These are phyloP conservation scores for Raffaelea arxii DNA, from an alignment of 2,329 filamentous ascomycete species.

Conservation along the genomic window DNA sequence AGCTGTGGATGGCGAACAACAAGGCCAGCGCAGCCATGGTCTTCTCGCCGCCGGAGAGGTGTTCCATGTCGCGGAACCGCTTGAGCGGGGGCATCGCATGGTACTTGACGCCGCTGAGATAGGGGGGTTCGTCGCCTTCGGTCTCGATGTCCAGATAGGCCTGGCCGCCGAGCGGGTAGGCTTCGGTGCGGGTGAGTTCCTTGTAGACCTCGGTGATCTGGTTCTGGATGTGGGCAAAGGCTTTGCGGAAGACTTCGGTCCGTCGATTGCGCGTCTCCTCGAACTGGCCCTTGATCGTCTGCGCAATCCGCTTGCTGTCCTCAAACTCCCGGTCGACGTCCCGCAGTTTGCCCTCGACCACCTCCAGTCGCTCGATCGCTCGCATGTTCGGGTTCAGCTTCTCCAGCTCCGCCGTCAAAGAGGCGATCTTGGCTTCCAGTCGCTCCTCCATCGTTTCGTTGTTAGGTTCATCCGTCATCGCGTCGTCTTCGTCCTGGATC, in stretches of 20 bases:
- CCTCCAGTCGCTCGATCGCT: slow-evolving; percentile 82
- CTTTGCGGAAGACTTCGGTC: slow-evolving; percentile 87
- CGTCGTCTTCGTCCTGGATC: slow-evolving; percentile 57
- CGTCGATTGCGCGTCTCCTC: slow-evolving; percentile 72
- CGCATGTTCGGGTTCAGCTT: slow-evolving; percentile 97
- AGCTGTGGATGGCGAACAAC: slow-evolving; percentile 92
- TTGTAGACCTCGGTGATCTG: slow-evolving; percentile 93
- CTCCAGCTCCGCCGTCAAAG: slow-evolving; percentile 69
- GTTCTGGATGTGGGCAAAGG: slow-evolving; percentile 88
- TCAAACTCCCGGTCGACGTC: slow-evolving; percentile 85
- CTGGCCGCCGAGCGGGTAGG: slow-evolving; percentile 87
- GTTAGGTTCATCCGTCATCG: slow-evolving; percentile 52
- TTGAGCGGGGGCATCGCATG: slow-evolving; percentile 98
- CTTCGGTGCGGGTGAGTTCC: slow-evolving; percentile 79
- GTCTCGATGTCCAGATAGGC: slow-evolving; percentile 85
- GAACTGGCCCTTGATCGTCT: slow-evolving; percentile 42
- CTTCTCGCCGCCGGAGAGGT: slow-evolving; percentile 93
- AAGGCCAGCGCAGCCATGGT: slow-evolving; percentile 97
- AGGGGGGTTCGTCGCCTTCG: slow-evolving; percentile 82
- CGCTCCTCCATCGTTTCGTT: slow-evolving; percentile 58
- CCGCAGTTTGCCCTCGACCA: slow-evolving; percentile 72
- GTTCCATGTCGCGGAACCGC: slow-evolving; percentile 98
- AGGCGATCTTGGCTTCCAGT: slow-evolving; percentile 67
- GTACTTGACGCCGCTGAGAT: slow-evolving; percentile 92
- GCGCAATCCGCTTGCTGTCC: slow-evolving; percentile 64